Evolutionary conservation across 164 flowering plant genomes (phyloP), one percentile per base, ranked within the genome.

Genomic region (Liriodendron chinense): DNA sequence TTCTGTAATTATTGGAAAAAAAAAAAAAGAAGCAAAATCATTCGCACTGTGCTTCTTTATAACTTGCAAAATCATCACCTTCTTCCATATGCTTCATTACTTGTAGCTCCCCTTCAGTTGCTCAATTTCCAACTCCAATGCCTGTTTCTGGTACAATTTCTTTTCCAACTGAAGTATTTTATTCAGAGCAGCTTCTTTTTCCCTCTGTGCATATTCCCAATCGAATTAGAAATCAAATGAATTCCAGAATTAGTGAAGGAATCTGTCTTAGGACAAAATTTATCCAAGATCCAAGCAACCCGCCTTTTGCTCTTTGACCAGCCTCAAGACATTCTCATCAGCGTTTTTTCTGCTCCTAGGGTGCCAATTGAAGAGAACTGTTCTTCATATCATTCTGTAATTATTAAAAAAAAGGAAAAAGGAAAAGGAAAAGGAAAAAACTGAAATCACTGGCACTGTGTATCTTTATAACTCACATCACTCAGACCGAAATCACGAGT

Each of bases 251-350:
- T 69, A 7, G 43, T 34, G 70, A 8, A 65, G 18, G 20, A 13
- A 53, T 53, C 18, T 53, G 9, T 47, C 10, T 34, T 3, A 23
- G 18, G n/a, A 70, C 21, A 7, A 20, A 18, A 13, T 61, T 24
- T 2, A 34, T 34, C 43, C 62, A 21, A 69, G 18, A 64, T 56
- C 57, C 34, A 69, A 34, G 47, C 18, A 74, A 34, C 61, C 72
- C 1, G 92, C 98, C 93, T 90, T 85, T 3, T 95, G 97, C 13
- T 83, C 87, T 73, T 87, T 88, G 1, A 90, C 91, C 68, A 95
- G 81, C 75, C 73, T 83, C 76, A 87, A n/a, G 68, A 93, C 67
- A 26, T 82, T 83, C 74, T 92, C 88, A 76, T 91, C 89, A 23
- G 89, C 92, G 71, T 80, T 89, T 89, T 70, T 79, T 82, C 76